Percentiles rank a stretch among this genome's conserved stretches.
Conservation (phyloP, 2,329 filamentous ascomycete genomes). For the Xylariaceae sp. region DNA sequence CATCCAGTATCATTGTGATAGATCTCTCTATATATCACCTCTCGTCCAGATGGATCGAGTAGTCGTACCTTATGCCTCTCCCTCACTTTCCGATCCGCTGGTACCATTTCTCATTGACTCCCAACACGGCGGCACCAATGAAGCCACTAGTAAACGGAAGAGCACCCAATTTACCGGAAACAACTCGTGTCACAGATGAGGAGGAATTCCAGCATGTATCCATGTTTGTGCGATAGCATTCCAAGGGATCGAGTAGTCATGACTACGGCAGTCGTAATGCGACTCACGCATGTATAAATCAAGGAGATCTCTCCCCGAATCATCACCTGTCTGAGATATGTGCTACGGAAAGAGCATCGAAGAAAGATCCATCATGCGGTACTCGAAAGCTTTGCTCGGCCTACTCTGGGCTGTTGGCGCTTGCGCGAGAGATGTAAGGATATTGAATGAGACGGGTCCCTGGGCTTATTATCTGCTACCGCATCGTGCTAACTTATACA, state of each 20-base stretch:
- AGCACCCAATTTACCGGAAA: background rate
- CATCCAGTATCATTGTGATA: no score
- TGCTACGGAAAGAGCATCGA: background rate
- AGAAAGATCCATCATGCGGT: slow-evolving; percentile 1
- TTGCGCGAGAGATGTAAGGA: slow-evolving; percentile 9
- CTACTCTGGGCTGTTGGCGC: slow-evolving; percentile 1
- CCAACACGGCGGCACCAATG: background rate
- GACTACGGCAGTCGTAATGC: background rate
- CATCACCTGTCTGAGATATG: background rate
- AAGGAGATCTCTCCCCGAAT: background rate
- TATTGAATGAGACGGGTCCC: no score
- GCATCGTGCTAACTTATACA: background rate
- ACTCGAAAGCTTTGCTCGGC: background rate
- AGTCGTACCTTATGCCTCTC: background rate
- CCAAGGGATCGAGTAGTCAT: background rate
- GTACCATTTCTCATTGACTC: background rate
- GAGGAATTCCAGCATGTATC: background rate
- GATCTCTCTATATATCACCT: no score
- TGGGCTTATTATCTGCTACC: no score
- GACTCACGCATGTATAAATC: slow-evolving; percentile 7
- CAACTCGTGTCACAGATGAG: background rate
- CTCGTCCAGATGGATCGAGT: no score
- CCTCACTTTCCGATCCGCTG: background rate
- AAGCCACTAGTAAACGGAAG: background rate
- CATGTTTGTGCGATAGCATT: background rate